Evolutionary conservation across 169 alveolate genomes (phyloP).

Genomic region (Theileria parva): DNA sequence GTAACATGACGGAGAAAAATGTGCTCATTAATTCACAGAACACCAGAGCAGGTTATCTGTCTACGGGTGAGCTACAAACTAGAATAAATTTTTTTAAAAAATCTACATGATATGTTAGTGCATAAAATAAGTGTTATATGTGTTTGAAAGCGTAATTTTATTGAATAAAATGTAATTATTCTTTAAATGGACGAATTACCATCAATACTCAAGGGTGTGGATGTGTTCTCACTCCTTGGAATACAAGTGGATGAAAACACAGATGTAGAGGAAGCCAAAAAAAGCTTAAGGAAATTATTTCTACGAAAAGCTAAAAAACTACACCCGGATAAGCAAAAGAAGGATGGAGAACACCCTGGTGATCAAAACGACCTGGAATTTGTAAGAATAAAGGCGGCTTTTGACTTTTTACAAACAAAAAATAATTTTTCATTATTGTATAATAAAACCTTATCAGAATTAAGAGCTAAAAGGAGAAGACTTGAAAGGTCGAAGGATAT

Average conservation of each 20-base stretch:
- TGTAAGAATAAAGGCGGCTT: conserved; percentile 64
- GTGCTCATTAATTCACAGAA: conserved; percentile 61
- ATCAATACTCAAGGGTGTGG: conserved; percentile 56
- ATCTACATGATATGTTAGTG: not conserved
- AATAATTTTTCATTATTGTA: conserved; percentile 40
- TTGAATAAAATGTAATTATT: not conserved
- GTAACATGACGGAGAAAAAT: conserved; percentile 20
- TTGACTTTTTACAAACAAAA: conserved; percentile 44
- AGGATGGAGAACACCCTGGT: not conserved
- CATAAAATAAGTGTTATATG: not conserved
- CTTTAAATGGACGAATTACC: conserved; percentile 45
- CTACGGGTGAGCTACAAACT: conserved; percentile 62
- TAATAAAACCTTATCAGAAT: conserved; percentile 34
- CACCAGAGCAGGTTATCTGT: conserved; percentile 64
- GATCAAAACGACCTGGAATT: conserved; percentile 52
- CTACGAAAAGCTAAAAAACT: conserved; percentile 56
- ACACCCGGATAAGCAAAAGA: conserved; percentile 67
- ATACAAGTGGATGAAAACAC: conserved; percentile 50
- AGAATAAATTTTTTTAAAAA: not conserved
- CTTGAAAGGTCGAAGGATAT: conserved; percentile 43
- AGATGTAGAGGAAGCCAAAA: conserved; percentile 31
- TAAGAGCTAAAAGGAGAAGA: conserved; percentile 32
- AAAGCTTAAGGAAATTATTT: conserved; percentile 45
- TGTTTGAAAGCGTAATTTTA: not conserved
- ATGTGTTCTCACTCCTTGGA: conserved; percentile 53